A percentile compares a stretch with the other conserved stretches of the same genome.
phyloP scores from a whole-genome alignment of 768 basidiomycete genomes.

The Lactarius sanguifluus region DNA sequence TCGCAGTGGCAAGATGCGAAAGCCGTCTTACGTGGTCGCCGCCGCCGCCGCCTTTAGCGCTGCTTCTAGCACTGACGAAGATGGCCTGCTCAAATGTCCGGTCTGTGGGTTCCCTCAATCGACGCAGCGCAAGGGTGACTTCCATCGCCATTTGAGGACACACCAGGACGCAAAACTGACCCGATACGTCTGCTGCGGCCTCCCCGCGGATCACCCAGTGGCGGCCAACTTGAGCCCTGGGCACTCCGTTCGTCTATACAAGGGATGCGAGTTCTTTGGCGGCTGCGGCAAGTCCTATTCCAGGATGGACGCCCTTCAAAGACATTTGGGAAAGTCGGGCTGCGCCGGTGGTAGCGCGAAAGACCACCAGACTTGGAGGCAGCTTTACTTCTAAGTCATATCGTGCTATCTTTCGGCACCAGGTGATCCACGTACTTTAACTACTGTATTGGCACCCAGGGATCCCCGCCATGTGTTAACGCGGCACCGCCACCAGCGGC shows the following conservation, averaged over 20 bases:
- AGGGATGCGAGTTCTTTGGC: conserved; percentile 2
- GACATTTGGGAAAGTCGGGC: conserved; percentile 15
- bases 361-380: conserved; percentile 18
- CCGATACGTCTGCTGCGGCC: conserved; percentile 21
- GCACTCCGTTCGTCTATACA: background rate
- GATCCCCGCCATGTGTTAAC: background rate
- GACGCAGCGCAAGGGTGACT: conserved; percentile 18
- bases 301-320: conserved; percentile 21
- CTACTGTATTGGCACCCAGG: too few relatives aligned
- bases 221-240: background rate
- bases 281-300: conserved; percentile 22
- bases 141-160: conserved; percentile 13
- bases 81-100: background rate
- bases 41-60: too few relatives aligned
- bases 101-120: conserved; percentile 10
- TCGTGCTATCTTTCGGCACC: background rate
- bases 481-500: too few relatives aligned
- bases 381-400: conserved; percentile 8
- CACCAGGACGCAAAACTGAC: conserved; percentile 2
- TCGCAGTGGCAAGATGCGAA: background rate
- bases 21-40: background rate
- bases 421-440: background rate
- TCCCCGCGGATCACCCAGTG: conserved; percentile 1
- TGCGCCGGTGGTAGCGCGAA: conserved; percentile 10
- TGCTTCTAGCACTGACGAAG: background rate